These are phyloP conservation scores for Labyrinthula sp. DNA, from an alignment of 352 stramenopile genomes.

Conservation along the genomic window DNA sequence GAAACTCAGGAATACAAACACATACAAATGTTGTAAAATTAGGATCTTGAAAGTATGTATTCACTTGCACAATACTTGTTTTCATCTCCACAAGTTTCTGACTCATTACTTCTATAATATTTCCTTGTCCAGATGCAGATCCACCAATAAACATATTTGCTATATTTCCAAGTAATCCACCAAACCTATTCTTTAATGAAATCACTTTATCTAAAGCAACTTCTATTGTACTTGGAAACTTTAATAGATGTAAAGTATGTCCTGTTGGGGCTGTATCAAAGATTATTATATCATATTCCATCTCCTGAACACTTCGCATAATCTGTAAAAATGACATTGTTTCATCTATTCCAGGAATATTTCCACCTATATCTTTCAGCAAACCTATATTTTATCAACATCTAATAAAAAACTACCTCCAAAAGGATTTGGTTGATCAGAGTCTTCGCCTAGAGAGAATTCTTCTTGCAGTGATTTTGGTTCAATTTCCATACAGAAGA, in stretches of 20 bases:
- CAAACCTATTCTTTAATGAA: constrained; percentile 82
- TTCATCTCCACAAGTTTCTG: constrained; percentile 70
- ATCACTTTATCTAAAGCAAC: constrained; percentile 94
- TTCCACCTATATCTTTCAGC: constrained; percentile 86
- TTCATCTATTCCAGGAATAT: constrained; percentile 94
- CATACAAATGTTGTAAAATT: constrained; percentile 96
- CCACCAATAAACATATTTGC: constrained; percentile 44
- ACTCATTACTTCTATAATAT: constrained; percentile 48
- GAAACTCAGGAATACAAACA: constrained; percentile 98
- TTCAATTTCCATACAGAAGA: constrained; percentile 97
- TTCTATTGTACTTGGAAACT: constrained; percentile 89
- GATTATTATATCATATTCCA: constrained; percentile 92
- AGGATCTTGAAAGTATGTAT: constrained; percentile 92
- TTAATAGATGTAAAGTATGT: constrained; percentile 82
- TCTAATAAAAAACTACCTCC: too few relatives aligned
- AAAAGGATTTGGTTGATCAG: too few relatives aligned
- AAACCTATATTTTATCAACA: too few relatives aligned
- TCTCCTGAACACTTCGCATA: constrained; percentile 84
- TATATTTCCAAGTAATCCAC: constrained; percentile 52
- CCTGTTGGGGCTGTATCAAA: constrained; percentile 93
- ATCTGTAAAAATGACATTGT: constrained; percentile 95
- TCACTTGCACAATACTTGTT: constrained; percentile 94
- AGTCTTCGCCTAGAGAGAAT: too few relatives aligned
- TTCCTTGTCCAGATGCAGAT: constrained; percentile 8
- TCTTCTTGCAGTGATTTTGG: too few relatives aligned